Evolutionary conservation across 169 alveolate genomes (phyloP).

Genomic region (Plasmodium gonderi): DNA sequence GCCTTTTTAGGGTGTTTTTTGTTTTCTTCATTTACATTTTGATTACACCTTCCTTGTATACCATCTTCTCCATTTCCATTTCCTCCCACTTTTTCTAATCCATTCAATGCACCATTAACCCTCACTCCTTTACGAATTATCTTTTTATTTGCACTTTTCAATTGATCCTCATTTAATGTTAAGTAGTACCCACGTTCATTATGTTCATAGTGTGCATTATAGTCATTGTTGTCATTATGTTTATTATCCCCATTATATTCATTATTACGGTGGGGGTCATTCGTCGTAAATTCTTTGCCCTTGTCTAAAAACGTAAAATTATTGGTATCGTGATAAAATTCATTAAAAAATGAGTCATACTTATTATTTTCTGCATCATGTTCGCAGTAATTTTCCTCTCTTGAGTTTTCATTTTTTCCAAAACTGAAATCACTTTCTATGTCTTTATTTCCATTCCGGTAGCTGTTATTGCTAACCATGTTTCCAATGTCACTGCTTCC

Average conservation of each 20-base stretch:
- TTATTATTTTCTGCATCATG: constrained; percentile 34
- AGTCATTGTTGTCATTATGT: too few species aligned
- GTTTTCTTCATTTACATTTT: neutral
- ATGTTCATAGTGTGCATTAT: too few species aligned
- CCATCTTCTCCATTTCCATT: neutral
- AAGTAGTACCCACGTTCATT: neutral
- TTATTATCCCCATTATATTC: neutral
- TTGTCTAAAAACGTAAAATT: constrained; percentile 2
- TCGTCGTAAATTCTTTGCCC: constrained; percentile 12
- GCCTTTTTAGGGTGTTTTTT: neutral
- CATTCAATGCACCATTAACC: neutral
- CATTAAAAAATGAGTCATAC: constrained; percentile 43
- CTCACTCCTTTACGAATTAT: neutral
- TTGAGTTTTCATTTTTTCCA: constrained; percentile 45
- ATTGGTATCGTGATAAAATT: constrained; percentile 20
- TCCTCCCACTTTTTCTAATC: neutral
- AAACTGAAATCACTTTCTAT: constrained; percentile 72
- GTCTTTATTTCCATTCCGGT: constrained; percentile 16
- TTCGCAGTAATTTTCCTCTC: constrained; percentile 8
- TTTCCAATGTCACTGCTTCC: neutral
- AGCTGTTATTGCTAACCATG: neutral
- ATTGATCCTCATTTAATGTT: neutral
- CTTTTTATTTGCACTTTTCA: neutral
- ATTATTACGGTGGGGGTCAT: neutral
- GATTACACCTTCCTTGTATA: neutral